Percentiles rank a stretch among this genome's conserved stretches.
Evolutionary conservation across 345 rosid genomes (phyloP).

Genomic region (Heritiera littoralis): DNA sequence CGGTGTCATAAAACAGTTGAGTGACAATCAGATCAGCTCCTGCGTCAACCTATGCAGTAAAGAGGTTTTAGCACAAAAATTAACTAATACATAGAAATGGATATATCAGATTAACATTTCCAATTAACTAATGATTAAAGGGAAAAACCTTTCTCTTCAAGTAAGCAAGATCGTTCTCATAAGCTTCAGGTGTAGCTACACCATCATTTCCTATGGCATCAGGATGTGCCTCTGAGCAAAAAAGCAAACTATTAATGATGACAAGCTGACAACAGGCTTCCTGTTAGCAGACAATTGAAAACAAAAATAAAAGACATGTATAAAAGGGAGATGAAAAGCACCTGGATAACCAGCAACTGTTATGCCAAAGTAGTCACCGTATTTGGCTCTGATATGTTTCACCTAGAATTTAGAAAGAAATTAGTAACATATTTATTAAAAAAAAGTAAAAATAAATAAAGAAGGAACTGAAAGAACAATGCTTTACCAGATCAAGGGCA

Average conservation of each 20-base stretch:
- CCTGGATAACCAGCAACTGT: slow-evolving; percentile 99
- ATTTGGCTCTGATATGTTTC: slow-evolving; percentile 68
- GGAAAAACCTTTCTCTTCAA: slow-evolving; percentile 75
- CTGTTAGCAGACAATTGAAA: slow-evolving; percentile 12
- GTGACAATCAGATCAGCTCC: slow-evolving; percentile 92
- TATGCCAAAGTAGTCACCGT: slow-evolving; percentile 91
- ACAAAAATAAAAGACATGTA: background rate
- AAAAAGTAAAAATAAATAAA: background rate
- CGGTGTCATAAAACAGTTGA: slow-evolving; percentile 90
- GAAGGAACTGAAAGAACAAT: background rate
- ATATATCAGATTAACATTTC: background rate
- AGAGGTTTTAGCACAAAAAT: slow-evolving; percentile 23
- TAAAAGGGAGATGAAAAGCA: slow-evolving; percentile 17
- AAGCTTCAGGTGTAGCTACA: slow-evolving; percentile 65
- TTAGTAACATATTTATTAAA: background rate
- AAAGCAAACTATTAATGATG: background rate
- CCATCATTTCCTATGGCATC: slow-evolving; percentile 79
- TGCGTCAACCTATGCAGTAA: slow-evolving; percentile 73
- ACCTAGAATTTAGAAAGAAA: slow-evolving; percentile 45
- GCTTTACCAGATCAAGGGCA: slow-evolving; percentile 77
- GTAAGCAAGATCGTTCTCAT: slow-evolving; percentile 82
- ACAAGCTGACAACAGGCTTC: background rate
- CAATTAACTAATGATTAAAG: background rate
- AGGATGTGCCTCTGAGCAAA: slow-evolving; percentile 81
- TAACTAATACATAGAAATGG: background rate